A percentile compares a stretch with the other conserved stretches of the same genome.
Conservation (phyloP, 495 filamentous ascomycete species). For the Hyaloscypha hepaticicola region DNA sequence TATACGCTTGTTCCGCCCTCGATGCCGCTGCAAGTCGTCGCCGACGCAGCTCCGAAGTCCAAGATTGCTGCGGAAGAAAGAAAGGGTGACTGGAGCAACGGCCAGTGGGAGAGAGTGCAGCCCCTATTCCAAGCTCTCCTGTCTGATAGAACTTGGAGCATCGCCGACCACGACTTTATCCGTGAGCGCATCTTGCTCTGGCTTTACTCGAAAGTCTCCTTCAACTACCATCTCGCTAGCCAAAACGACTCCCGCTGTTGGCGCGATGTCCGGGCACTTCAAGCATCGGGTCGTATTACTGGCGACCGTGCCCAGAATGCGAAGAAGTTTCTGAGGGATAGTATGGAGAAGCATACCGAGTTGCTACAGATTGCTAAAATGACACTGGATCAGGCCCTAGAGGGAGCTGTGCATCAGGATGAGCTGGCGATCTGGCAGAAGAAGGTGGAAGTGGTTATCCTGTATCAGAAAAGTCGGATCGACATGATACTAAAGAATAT, state of each 20-base stretch:
- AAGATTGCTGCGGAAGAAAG: background rate
- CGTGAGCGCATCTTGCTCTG: too few relatives aligned
- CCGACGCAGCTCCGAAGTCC: background rate
- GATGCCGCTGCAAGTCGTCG: background rate
- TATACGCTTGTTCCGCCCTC: background rate
- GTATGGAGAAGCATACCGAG: background rate
- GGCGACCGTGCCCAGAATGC: background rate
- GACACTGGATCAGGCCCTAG: background rate
- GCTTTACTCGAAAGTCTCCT: background rate
- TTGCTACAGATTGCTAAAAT: background rate
- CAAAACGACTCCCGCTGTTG: background rate
- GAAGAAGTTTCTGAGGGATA: slow-evolving; percentile 1
- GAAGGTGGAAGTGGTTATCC: background rate
- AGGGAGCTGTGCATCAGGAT: background rate
- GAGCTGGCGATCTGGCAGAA: background rate
- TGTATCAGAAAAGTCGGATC: background rate
- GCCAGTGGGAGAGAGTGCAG: background rate
- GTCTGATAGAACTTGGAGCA: too few relatives aligned
- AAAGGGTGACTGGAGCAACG: background rate
- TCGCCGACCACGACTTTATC: too few relatives aligned
- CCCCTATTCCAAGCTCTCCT: background rate
- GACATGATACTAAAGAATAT: background rate
- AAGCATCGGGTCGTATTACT: background rate
- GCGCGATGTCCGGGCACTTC: background rate
- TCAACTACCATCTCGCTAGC: background rate